phyloP scores from a whole-genome alignment of 78 protist species.

The Ministeria vibrans region DNA sequence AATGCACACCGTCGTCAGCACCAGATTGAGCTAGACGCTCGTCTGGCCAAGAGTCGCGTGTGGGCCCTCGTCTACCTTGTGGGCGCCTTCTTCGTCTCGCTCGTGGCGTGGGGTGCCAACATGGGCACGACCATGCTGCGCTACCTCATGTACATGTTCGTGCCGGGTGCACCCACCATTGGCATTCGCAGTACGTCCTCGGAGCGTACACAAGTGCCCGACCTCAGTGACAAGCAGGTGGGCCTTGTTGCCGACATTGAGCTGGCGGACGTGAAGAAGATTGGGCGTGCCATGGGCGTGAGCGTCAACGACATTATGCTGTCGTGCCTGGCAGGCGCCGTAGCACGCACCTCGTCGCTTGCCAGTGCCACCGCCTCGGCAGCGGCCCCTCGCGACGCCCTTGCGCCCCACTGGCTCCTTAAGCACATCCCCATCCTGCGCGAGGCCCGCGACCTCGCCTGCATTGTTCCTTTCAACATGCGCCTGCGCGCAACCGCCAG shows the following conservation, averaged over 20 bases:
- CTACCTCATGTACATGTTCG: neutral
- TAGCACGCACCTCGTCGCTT: neutral
- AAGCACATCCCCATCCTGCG: too few relatives aligned
- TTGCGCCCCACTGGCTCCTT: too few relatives aligned
- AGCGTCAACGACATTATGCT: neutral
- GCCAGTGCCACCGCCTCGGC: neutral
- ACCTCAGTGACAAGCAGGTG: neutral
- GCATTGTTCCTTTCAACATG: conserved; percentile 2
- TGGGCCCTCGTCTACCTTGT: too few relatives aligned
- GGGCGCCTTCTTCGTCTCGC: neutral
- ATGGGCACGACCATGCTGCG: neutral
- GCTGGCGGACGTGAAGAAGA: neutral
- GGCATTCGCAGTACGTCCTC: neutral
- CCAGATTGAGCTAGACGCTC: too few relatives aligned
- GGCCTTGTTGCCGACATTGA: neutral
- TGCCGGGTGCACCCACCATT: neutral
- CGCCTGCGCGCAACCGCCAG: too few relatives aligned
- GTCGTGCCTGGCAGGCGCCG: neutral
- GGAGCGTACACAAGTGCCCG: neutral
- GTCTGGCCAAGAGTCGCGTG: too few relatives aligned
- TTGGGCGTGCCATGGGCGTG: neutral
- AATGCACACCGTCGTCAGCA: neutral
- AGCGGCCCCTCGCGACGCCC: too few relatives aligned
- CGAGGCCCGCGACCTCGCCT: neutral
- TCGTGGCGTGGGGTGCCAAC: neutral